Percentiles rank a stretch among this genome's conserved stretches.
Conservation (phyloP, 768 basidiomycete genomes). For the Steccherinum ochraceum region DNA sequence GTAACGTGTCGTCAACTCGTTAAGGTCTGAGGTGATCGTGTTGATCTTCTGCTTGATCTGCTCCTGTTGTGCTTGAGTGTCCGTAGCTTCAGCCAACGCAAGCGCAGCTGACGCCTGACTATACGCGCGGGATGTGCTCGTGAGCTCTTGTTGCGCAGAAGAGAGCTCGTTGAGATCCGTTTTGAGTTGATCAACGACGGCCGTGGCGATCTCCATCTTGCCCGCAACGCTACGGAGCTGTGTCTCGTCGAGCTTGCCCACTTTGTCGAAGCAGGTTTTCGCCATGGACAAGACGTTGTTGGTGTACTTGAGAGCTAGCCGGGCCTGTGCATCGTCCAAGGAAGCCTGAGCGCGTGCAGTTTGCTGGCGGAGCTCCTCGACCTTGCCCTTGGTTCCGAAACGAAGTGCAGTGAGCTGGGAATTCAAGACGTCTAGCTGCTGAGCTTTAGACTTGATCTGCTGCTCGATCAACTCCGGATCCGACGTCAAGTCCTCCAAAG, state of each 20-base stretch:
- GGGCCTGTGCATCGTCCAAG: conserved; percentile 12
- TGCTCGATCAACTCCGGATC: conserved; percentile 19
- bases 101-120: background rate
- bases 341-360: conserved; percentile 15
- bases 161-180: background rate
- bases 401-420: conserved; percentile 14
- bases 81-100: background rate
- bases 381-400: conserved; percentile 12
- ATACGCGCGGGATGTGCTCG: background rate
- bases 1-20: background rate
- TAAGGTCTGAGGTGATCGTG: background rate
- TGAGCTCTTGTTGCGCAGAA: background rate
- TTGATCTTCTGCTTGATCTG: background rate
- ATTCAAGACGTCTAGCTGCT: conserved; percentile 21
- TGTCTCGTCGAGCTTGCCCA: background rate
- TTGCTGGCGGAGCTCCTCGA: conserved; percentile 12
- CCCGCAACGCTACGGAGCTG: background rate
- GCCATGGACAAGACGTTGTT: conserved; percentile 20
- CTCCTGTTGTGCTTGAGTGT: background rate
- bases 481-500: conserved; percentile 22
- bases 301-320: conserved; percentile 14
- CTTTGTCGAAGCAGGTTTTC: conserved; percentile 14
- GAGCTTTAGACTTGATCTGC: conserved; percentile 20
- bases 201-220: background rate
- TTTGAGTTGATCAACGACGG: background rate